phyloP scores from a whole-genome alignment of 1,284 basidiomycete genomes.

The Irpex sp. region DNA sequence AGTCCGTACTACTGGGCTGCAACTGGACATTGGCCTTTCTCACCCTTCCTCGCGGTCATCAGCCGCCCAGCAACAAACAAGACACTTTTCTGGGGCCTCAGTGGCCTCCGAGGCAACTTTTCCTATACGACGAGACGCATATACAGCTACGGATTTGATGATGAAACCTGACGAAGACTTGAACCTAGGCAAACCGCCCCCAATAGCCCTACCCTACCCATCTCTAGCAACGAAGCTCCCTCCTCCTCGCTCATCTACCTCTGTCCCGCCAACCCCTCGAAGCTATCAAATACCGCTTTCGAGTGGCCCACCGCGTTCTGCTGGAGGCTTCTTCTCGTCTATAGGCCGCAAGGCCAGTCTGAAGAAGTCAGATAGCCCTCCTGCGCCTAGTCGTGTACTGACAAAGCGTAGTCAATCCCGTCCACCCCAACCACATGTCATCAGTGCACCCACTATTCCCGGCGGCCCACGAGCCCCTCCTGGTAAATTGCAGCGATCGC shows the following conservation, averaged over 20 bases:
- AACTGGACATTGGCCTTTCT: constrained; percentile 12
- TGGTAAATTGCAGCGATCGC: constrained; percentile 55
- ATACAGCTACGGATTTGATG: constrained; percentile 69
- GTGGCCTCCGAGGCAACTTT: constrained; percentile 74
- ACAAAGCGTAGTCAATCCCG: constrained; percentile 38
- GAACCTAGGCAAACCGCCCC: constrained; percentile 47
- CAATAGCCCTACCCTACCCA: constrained; percentile 73
- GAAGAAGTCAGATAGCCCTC: constrained; percentile 30
- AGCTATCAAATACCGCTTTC: constrained; percentile 28
- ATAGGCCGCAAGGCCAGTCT: constrained; percentile 70
- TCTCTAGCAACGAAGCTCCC: constrained; percentile 37
- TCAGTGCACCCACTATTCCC: constrained; percentile 51
- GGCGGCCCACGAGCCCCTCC: constrained; percentile 77
- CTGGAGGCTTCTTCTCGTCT: constrained; percentile 65
- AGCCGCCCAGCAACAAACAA: constrained; percentile 39
- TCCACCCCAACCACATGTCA: constrained; percentile 33
- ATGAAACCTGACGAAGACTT: constrained; percentile 42
- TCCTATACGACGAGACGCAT: constrained; percentile 72
- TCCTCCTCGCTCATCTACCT: constrained; percentile 22
- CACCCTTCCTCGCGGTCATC: constrained; percentile 15
- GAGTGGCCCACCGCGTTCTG: constrained; percentile 36
- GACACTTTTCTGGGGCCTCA: constrained; percentile 68
- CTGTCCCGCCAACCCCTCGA: constrained; percentile 28
- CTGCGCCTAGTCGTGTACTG: constrained; percentile 35
- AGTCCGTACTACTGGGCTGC: constrained; percentile 4